Evolutionary conservation across 768 basidiomycete genomes (phyloP).

Genomic region (Panaeolus cyanescens): DNA sequence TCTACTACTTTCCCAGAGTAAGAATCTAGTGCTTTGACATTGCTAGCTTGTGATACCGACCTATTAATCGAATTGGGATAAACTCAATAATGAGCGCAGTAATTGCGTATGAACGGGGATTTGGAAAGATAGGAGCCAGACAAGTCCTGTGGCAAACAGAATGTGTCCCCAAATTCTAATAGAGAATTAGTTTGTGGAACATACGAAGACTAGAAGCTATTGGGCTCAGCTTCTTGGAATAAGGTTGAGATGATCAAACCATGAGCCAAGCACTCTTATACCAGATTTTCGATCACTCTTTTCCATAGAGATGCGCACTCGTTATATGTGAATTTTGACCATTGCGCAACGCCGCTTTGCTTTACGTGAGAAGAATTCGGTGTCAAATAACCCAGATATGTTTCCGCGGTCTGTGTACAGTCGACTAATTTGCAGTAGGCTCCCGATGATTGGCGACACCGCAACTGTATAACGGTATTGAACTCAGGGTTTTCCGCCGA

Average conservation of each 20-base stretch:
- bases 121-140: not conserved
- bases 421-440: not conserved
- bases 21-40: not conserved
- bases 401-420: not conserved
- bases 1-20: conserved; percentile 1
- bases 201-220: not conserved
- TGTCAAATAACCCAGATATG: conserved; percentile 6
- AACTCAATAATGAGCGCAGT: not conserved
- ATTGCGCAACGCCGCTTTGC: conserved; percentile 3
- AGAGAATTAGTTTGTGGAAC: not conserved
- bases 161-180: not conserved
- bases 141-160: not conserved
- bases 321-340: not conserved
- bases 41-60: not conserved
- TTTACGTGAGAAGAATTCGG: conserved; percentile 11
- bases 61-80: not conserved
- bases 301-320: conserved; percentile 11
- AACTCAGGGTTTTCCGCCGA: conserved; percentile 2
- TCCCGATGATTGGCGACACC: conserved; percentile 1
- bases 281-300: conserved; percentile 16
- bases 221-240: conserved; percentile 7
- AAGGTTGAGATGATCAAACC: conserved; percentile 13
- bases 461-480: not conserved
- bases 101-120: not conserved
- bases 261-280: conserved; percentile 8